Percentiles rank a stretch among this genome's conserved stretches.
phyloP scores from a whole-genome alignment of 2,329 filamentous ascomycete species.

The Colletotrichum shisoi region DNA sequence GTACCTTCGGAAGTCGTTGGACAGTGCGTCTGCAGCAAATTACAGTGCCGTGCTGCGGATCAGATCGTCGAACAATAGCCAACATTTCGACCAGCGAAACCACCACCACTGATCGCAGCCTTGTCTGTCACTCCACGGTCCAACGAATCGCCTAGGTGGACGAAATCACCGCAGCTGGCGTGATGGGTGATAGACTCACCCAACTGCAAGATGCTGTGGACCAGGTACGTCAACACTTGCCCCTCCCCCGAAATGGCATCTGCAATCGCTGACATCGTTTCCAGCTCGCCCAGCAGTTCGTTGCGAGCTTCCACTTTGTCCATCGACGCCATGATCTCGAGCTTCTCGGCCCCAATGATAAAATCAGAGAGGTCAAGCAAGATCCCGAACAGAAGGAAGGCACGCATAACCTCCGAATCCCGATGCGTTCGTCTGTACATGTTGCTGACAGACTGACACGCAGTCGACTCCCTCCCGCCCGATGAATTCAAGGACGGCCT shows the following conservation, averaged over 20 bases:
- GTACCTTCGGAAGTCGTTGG: neutral
- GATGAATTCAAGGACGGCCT: slow-evolving; percentile 73
- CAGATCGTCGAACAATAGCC: neutral
- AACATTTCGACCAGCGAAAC: slow-evolving; percentile 12
- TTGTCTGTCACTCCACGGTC: slow-evolving; percentile 9
- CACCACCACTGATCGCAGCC: slow-evolving; percentile 4
- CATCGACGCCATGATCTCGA: slow-evolving; percentile 73
- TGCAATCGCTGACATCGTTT: slow-evolving; percentile 13
- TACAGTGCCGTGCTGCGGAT: neutral
- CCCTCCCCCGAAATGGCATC: neutral
- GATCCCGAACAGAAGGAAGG: slow-evolving; percentile 62
- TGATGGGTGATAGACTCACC: slow-evolving; percentile 78
- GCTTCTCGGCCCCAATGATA: slow-evolving; percentile 64
- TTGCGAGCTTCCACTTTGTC: slow-evolving; percentile 71
- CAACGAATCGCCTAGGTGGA: neutral
- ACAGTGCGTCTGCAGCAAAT: slow-evolving; percentile 3
- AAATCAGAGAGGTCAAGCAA: slow-evolving; percentile 66
- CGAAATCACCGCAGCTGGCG: slow-evolving; percentile 29
- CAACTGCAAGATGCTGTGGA: slow-evolving; percentile 87
- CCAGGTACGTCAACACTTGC: slow-evolving; percentile 61
- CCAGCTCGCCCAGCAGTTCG: slow-evolving; percentile 73
- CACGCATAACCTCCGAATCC: slow-evolving; percentile 41
- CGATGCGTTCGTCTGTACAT: neutral
- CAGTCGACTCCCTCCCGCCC: slow-evolving; percentile 68
- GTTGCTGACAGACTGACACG: slow-evolving; percentile 29